Evolutionary conservation across 768 basidiomycete genomes (phyloP), one percentile per base, ranked within the genome.

Genomic region (Phaffia tasmanica): DNA sequence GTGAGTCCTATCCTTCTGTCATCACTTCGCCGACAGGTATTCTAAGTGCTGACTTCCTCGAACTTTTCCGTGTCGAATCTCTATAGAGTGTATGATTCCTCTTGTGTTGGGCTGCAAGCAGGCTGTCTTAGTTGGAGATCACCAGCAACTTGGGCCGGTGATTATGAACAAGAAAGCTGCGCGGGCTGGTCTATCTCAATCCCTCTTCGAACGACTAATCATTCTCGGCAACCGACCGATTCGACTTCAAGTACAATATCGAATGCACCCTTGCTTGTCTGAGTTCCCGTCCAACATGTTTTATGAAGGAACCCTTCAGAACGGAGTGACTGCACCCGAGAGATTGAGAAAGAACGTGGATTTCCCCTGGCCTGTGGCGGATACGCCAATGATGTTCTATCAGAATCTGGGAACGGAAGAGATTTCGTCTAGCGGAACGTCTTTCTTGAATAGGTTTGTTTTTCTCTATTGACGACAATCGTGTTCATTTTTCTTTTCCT

Each of bases 81-180:
- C 35, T 23, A 8, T 72, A 94, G 95, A 99, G 79, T 98, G 94
- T 78, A 98, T 99, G 93, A 99, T 99, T 72, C 95, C 95, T 19
- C 83, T 99, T 46, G 88, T 98, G 7, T 84, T 99, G 73, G 95
- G 95, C 18, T 98, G 93, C 76, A 98, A 98, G 77, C 95, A 99
- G 74, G 91, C 91, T 64, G 95, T 99, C 30, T 83, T 99, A 50
- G 95, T 99, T 63, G 95, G 95, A 62, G 94, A 97, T 78, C 89
- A 95, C 76, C 75, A 88, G 80, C 95, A 98, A 81, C 85, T 98
- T 59, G 95, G 95, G 0, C 95, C 95, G 8, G 95, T 98, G 73
- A 97, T 99, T 76, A 98, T 99, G 95, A 99, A 98, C 83, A 99
- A 99, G 83, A 98, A 99, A 75, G 95, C 95, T 0, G 94, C 95